Conservation (phyloP, 306 rosid genomes). For the Dalbergia oliveri region DNA sequence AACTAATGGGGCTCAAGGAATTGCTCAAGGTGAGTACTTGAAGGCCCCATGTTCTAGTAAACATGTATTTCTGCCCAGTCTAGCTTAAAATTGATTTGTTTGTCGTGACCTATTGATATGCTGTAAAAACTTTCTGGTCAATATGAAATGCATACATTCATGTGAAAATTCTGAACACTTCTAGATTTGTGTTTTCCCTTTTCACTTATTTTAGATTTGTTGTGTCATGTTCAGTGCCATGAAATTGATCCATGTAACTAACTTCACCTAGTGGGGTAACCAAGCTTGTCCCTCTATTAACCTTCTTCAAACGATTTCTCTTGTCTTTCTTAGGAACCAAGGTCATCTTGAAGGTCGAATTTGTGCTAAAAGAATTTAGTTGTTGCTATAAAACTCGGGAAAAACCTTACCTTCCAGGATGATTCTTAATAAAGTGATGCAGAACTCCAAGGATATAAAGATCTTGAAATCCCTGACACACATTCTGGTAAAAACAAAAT, state of each 20-base stretch:
- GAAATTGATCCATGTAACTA: background rate
- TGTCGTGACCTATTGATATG: constrained; percentile 13
- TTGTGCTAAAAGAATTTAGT: background rate
- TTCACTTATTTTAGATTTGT: background rate
- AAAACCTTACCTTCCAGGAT: background rate
- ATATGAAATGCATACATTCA: background rate
- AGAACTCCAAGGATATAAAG: no score
- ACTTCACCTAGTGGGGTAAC: background rate
- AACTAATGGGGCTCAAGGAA: constrained; percentile 91
- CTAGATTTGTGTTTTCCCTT: background rate
- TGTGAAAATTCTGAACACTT: background rate
- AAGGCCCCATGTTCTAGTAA: constrained; percentile 20
- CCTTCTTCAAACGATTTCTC: background rate
- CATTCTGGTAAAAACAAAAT: no score
- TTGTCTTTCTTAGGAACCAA: background rate
- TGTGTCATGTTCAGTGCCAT: background rate
- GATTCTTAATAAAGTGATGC: background rate
- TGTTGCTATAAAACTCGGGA: background rate
- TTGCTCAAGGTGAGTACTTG: constrained; percentile 68
- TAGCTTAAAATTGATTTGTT: constrained; percentile 26
- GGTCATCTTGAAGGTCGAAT: background rate
- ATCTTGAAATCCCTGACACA: no score
- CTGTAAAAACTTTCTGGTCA: no score
- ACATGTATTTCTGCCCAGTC: background rate
- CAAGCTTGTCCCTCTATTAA: background rate